These are phyloP conservation scores for Polyplosphaeria fusca DNA, from an alignment of 495 filamentous ascomycete species.

Conservation along the genomic window DNA sequence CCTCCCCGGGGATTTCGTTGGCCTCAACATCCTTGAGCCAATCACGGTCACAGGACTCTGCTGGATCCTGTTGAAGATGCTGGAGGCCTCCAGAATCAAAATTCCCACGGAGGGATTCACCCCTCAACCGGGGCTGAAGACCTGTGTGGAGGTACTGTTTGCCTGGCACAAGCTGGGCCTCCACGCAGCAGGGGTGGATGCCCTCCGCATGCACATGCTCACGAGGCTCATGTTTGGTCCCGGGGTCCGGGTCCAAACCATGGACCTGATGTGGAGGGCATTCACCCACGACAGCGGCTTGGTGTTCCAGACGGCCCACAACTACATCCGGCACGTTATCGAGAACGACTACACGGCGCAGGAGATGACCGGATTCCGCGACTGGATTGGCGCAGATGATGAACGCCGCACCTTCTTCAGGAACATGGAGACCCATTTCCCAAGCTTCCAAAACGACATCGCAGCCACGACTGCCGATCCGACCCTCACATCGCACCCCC, in stretches of 20 bases:
- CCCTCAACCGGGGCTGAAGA: not conserved
- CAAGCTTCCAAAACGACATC: too few relatives aligned
- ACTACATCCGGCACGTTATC: not conserved
- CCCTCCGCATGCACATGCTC: not conserved
- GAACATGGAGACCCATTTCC: too few relatives aligned
- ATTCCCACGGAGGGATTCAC: not conserved
- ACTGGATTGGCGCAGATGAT: not conserved
- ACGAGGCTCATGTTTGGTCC: not conserved
- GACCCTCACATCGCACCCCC: too few relatives aligned
- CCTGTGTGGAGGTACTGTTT: not conserved
- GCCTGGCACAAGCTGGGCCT: not conserved
- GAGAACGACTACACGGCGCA: not conserved
- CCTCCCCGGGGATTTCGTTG: not conserved
- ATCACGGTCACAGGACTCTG: not conserved
- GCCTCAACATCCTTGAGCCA: slow-evolving; percentile 6
- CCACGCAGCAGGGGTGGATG: not conserved
- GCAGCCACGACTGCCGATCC: too few relatives aligned
- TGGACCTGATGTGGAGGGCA: not conserved
- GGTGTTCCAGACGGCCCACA: not conserved
- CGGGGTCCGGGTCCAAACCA: not conserved
- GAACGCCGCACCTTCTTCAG: not conserved
- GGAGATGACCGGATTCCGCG: not conserved
- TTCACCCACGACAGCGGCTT: not conserved
- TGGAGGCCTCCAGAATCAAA: not conserved
- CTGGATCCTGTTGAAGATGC: slow-evolving; percentile 6